Evolutionary conservation across 208 protist genomes (phyloP), one percentile per base, ranked within the genome.

Genomic region (Leishmania gerbilli): DNA sequence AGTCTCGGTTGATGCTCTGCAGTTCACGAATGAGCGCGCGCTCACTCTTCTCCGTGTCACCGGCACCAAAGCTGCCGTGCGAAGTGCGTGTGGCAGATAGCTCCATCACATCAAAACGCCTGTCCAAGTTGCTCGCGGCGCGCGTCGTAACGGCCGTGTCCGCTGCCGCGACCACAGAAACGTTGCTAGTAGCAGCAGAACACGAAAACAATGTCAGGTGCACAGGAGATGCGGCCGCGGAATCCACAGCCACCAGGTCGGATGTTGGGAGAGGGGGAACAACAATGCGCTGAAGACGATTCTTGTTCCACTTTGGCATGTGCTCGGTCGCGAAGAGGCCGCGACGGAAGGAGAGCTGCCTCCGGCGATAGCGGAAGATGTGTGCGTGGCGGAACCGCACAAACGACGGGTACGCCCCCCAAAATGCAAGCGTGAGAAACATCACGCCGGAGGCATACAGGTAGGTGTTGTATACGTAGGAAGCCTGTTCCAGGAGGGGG

Each of bases 251-350:
- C 7, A 65, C 19, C 3, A 75, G 8, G 7, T 31, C 19, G 1
- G 65, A 7, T 55, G 45, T 69, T 3, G 77, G 80, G 19, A 79
- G 76, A 24, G 84, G 76, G 0, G 92, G 92, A 7, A 95, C 72
- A 42, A 92, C 86, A 17, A 94, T 53, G 42, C 90, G 88, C 71
- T 93, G 89, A 21, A 94, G 76, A 65, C 93, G 87, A 72, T 89
- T 91, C 78, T 93, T 92, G 68, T 92, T 83, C 90, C 90, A 95
- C 76, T 92, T 96, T 7, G 92, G 90, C 72, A 96, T 92, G 78
- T 96, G 89, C 27, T 88, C 80, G 1, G 92, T 93, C 34, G 78
- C 79, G 71, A 96, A 96, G 71, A 94, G 84, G 76, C 88, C 88
- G 9, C 90, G 85, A 19, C 91, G 87, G 37, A 93, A 89, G 31